Conservation (phyloP, 345 rosid species). For the Arabis alpina region DNA sequence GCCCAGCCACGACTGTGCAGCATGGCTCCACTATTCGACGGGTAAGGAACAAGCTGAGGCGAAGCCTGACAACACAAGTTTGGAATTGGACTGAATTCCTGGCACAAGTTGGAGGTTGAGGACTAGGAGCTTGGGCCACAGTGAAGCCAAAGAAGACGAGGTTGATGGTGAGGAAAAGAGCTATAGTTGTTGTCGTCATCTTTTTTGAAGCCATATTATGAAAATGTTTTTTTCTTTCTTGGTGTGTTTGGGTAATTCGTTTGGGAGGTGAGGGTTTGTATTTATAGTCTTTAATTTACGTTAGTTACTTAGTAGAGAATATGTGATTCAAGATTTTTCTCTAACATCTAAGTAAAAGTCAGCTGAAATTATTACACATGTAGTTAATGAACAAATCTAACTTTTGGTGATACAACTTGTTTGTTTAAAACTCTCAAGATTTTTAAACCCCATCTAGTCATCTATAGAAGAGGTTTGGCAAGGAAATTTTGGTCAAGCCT, state of each 20-base stretch:
- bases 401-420: too few relatives aligned
- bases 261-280: conserved; percentile 1
- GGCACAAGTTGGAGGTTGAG: neutral
- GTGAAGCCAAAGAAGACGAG: conserved; percentile 31
- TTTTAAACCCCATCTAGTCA: neutral
- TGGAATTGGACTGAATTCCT: neutral
- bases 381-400: neutral
- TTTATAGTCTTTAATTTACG: neutral
- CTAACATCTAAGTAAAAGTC: neutral
- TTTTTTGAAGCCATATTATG: conserved; percentile 4
- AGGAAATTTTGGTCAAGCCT: neutral
- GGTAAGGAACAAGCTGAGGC: neutral
- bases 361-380: conserved; percentile 1
- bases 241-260: neutral
- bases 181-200: neutral
- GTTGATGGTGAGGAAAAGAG: conserved; percentile 32
- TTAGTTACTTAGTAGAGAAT: neutral
- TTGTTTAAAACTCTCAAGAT: neutral
- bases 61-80: neutral
- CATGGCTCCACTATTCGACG: neutral
- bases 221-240: neutral
- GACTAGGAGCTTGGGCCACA: neutral
- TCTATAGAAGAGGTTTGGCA: conserved; percentile 22
- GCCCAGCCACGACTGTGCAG: conserved; percentile 5
- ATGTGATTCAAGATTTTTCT: neutral